A percentile compares a stretch with the other conserved stretches of the same genome.
These are phyloP conservation scores for Phytophthora boehmeriae DNA, from an alignment of 352 stramenopile genomes.

Conservation along the genomic window DNA sequence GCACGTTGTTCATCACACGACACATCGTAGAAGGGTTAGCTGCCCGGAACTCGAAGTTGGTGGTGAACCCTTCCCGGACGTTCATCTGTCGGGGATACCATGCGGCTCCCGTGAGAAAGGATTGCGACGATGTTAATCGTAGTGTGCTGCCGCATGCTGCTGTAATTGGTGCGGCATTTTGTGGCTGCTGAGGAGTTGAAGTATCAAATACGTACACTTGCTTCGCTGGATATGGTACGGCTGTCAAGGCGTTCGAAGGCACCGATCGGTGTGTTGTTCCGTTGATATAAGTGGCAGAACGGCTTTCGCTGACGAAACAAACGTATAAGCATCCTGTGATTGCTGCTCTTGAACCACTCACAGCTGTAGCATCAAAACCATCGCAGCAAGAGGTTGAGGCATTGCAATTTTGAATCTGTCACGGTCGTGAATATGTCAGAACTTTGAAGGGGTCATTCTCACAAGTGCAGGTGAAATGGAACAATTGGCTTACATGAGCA, in stretches of 20 bases:
- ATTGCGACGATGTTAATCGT: constrained; percentile 75
- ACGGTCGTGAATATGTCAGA: constrained; percentile 3
- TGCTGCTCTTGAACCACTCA: constrained; percentile 16
- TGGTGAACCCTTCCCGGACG: constrained; percentile 91
- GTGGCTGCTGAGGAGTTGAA: constrained; percentile 8
- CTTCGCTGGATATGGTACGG: constrained; percentile 52
- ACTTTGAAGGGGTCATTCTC: not conserved
- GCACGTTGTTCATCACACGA: constrained; percentile 86
- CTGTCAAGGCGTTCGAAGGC: constrained; percentile 48
- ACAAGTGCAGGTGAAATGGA: not conserved
- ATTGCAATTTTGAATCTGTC: constrained; percentile 92
- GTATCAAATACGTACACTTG: constrained; percentile 34
- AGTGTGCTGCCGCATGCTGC: constrained; percentile 69
- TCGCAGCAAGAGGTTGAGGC: constrained; percentile 87
- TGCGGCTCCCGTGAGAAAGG: constrained; percentile 80
- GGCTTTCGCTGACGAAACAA: constrained; percentile 54
- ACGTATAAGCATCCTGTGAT: constrained; percentile 39
- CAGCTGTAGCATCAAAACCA: constrained; percentile 31
- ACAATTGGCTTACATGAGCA: constrained; percentile 52
- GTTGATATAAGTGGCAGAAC: constrained; percentile 44
- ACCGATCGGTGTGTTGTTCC: constrained; percentile 36
- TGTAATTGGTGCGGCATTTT: constrained; percentile 41
- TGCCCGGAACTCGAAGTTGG: constrained; percentile 83
- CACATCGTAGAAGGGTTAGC: constrained; percentile 88
- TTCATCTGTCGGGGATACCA: constrained; percentile 93